These are phyloP conservation scores for Trypethelium eluteriae DNA, from an alignment of 495 filamentous ascomycete genomes.

Conservation along the genomic window DNA sequence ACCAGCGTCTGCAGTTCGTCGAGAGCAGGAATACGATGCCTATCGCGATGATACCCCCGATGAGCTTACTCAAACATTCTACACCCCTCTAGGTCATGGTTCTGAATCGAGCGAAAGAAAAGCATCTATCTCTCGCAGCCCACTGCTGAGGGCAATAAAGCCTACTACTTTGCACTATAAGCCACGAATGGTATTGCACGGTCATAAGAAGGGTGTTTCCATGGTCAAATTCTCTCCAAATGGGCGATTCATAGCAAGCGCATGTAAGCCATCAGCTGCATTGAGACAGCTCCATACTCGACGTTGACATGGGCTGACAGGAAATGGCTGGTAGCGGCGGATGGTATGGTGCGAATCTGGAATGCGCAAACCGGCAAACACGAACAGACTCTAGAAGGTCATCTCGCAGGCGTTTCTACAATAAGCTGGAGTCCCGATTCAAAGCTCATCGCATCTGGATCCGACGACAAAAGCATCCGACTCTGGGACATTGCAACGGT, in stretches of 20 bases:
- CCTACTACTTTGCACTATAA: slow-evolving; percentile 48
- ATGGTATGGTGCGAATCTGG: slow-evolving; percentile 87
- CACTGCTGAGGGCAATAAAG: slow-evolving; percentile 9
- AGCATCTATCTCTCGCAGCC: neutral
- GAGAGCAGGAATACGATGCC: neutral
- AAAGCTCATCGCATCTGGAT: slow-evolving; percentile 76
- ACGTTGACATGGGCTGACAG: slow-evolving; percentile 11
- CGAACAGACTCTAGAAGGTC: slow-evolving; percentile 82
- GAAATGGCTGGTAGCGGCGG: slow-evolving; percentile 53
- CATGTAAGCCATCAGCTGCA: slow-evolving; percentile 45
- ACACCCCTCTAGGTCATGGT: neutral
- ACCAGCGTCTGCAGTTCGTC: neutral
- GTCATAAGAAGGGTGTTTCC: slow-evolving; percentile 73
- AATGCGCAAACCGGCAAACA: slow-evolving; percentile 67
- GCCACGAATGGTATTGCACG: slow-evolving; percentile 57
- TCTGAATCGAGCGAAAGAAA: slow-evolving; percentile 5
- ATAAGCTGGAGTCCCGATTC: slow-evolving; percentile 88
- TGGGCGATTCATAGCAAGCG: slow-evolving; percentile 80
- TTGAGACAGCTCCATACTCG: neutral
- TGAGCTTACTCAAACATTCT: neutral
- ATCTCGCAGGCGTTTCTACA: slow-evolving; percentile 83
- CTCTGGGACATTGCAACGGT: slow-evolving; percentile 82
- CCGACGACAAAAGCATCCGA: slow-evolving; percentile 91
- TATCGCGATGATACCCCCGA: neutral
- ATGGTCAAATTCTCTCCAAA: slow-evolving; percentile 85